Conservation (phyloP, 345 rosid species). For the Hypericum perforatum region DNA sequence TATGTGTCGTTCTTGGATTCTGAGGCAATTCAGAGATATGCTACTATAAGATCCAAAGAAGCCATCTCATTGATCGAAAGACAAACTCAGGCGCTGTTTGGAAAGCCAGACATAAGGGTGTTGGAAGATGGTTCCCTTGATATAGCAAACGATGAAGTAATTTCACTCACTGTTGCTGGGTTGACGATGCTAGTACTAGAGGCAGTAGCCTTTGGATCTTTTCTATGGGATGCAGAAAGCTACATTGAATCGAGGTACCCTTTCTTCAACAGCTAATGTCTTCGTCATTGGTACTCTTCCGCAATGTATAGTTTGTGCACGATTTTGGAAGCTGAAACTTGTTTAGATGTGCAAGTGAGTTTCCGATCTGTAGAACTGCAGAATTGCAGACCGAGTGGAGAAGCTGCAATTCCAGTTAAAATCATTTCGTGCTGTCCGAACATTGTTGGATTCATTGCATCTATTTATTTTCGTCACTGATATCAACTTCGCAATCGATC, state of each 20-base stretch:
- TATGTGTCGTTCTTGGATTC: constrained; percentile 78
- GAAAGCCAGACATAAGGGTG: constrained; percentile 67
- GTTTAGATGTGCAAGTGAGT: no score
- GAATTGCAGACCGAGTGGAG: no score
- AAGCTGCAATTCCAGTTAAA: no score
- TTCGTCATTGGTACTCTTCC: no score
- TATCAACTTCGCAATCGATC: no score
- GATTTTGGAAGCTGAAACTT: no score
- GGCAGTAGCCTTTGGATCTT: constrained; percentile 85
- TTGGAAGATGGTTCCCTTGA: constrained; percentile 71
- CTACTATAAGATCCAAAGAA: constrained; percentile 82
- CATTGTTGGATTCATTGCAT: no score
- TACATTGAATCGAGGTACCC: constrained; percentile 73
- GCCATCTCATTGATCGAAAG: constrained; percentile 72
- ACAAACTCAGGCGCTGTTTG: constrained; percentile 88
- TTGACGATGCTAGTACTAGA: constrained; percentile 81
- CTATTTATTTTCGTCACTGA: no score
- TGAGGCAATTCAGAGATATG: constrained; percentile 86
- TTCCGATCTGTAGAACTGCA: no score
- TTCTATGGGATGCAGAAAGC: constrained; percentile 85
- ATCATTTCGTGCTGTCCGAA: no score
- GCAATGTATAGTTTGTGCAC: background rate
- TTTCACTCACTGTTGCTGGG: constrained; percentile 52
- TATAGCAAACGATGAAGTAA: constrained; percentile 46
- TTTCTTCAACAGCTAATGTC: constrained; percentile 42